Conservation (phyloP, 805 yeast species). For the Helenozyma rhizophorensis region DNA sequence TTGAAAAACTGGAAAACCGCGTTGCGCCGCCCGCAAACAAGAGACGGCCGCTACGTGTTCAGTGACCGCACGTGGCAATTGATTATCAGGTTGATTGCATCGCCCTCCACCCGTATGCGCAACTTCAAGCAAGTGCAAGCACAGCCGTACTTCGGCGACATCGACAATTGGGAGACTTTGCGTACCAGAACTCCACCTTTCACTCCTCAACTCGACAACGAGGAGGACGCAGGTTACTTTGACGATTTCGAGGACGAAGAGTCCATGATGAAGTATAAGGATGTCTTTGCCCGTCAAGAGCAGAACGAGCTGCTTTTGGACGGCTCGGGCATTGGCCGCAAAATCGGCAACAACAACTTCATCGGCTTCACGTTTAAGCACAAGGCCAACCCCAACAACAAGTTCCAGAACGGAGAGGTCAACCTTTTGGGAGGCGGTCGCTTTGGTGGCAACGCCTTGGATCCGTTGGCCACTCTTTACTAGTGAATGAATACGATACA, state of each 20-base stretch:
- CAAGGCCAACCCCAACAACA: constrained; percentile 54
- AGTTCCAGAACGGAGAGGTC: constrained; percentile 36
- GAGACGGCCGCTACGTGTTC: constrained; percentile 86
- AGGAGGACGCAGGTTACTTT: constrained; percentile 97
- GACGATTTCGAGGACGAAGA: constrained; percentile 96
- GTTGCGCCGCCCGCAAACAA: constrained; percentile 84
- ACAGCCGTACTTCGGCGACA: constrained; percentile 79
- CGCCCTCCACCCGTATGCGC: constrained; percentile 69
- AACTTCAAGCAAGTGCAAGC: constrained; percentile 76
- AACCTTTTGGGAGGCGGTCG: constrained; percentile 28
- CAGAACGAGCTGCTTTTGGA: constrained; percentile 80
- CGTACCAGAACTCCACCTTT: constrained; percentile 84
- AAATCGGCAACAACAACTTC: constrained; percentile 49
- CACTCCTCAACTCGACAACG: constrained; percentile 93
- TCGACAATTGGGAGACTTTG: constrained; percentile 63
- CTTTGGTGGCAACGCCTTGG: constrained; percentile 25
- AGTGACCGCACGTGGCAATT: constrained; percentile 96
- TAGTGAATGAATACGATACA: constrained; percentile 15
- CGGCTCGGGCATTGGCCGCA: constrained; percentile 44
- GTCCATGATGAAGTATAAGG: constrained; percentile 96
- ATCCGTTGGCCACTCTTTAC: constrained; percentile 43
- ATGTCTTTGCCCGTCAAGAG: constrained; percentile 88
- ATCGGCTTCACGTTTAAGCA: constrained; percentile 97
- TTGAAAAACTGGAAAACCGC: constrained; percentile 90
- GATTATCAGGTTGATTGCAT: constrained; percentile 72